Conservation (phyloP, 1,139 yeast species). For the Zygosaccharomyces sapae region DNA sequence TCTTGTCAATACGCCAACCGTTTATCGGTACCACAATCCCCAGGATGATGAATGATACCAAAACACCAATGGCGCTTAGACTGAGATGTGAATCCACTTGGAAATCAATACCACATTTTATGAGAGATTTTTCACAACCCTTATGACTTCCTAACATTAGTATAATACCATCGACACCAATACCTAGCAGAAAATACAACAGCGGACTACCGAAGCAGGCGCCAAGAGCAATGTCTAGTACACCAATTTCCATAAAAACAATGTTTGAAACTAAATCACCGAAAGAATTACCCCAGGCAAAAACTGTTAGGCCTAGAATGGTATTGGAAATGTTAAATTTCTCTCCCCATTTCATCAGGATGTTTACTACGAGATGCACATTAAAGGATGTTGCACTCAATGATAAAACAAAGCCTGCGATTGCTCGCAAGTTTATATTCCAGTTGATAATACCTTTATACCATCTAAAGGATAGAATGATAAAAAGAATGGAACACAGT, state of each 20-base stretch:
- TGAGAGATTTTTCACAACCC: conserved; percentile 4
- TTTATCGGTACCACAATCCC: conserved; percentile 56
- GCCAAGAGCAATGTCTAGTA: conserved; percentile 86
- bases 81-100: conserved; percentile 46
- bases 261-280: conserved; percentile 86
- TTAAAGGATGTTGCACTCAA: conserved; percentile 70
- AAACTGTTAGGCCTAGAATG: conserved; percentile 75
- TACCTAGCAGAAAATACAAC: conserved; percentile 56
- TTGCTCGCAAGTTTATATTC: conserved; percentile 39
- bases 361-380: conserved; percentile 71
- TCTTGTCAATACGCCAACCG: conserved; percentile 59
- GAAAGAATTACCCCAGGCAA: conserved; percentile 88
- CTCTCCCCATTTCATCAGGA: conserved; percentile 60
- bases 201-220: conserved; percentile 96
- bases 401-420: conserved; percentile 63
- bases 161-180: conserved; percentile 63
- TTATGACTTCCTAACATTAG: conserved; percentile 34
- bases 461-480: conserved; percentile 8
- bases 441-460: conserved; percentile 12
- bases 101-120: conserved; percentile 35
- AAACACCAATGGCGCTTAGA: conserved; percentile 49
- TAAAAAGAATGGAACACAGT: conserved; percentile 7
- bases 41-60: conserved; percentile 52
- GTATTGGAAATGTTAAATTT: conserved; percentile 69
- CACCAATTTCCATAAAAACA: conserved; percentile 80